Evolutionary conservation across 257 asterid species (phyloP), one percentile per base, ranked within the genome.

Genomic region (Craterostigma plantagineum): DNA sequence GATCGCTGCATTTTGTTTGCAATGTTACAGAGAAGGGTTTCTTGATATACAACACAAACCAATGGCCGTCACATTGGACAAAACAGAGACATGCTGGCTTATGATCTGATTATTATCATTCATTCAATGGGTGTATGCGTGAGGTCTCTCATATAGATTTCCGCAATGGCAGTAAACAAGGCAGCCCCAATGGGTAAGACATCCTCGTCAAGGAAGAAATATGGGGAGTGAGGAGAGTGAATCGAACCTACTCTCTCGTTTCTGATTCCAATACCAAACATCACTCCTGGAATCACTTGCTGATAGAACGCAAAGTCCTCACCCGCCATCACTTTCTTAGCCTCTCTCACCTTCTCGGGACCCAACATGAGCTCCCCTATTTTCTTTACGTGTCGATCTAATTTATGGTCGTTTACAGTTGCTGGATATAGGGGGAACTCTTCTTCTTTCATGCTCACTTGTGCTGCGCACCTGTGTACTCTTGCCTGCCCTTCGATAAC

Each of bases 301-400:
- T 79, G 87, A 54, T 79, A 79, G 65, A 76, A 83, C 15, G 87
- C 84, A 11, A 83, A 83, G 58, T 83, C 91, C 57, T 83, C 93
- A 11, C 95, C 87, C 0, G 93, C 93, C 87, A 79, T 63, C 6
- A 69, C 73, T 66, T 70, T 78, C 14, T 38, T 55, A 5, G 56
- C 70, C 45, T 50, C 52, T 50, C 49, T 61, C 10, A 79, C 68
- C 18, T 73, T 74, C 42, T 57, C 66, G 4, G 65, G 54, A 12
- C 87, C 93, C 8, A 83, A 60, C 11, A 83, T 45, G 53, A 71
- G 72, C 50, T 49, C 11, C 18, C 93, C 87, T 2, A 83, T 83
- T 41, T 57, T 64, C 58, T 65, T 55, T 2, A 83, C 76, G 44
- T 73, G 93, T 33, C 48, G 45, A 45, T 79, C 73, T 33, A 79